A percentile compares a stretch with the other conserved stretches of the same genome.
These are phyloP conservation scores for Toxicodendron radicans DNA, from an alignment of 345 rosid species.

Conservation along the genomic window DNA sequence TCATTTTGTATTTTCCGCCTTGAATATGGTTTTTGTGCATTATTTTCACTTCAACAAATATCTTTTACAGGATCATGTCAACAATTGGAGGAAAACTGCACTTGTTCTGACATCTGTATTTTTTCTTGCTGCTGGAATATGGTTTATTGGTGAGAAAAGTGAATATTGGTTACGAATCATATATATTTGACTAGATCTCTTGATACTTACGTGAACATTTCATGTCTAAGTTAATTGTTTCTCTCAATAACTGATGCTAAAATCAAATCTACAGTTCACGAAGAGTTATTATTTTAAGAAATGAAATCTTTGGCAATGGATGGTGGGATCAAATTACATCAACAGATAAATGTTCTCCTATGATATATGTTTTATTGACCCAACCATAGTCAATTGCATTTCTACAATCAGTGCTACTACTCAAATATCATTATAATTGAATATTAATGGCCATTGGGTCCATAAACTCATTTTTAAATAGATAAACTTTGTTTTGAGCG, in stretches of 20 bases:
- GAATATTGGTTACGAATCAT: not conserved
- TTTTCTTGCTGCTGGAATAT: slow-evolving; percentile 75
- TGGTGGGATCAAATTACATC: not conserved
- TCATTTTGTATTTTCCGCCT: not conserved
- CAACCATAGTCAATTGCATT: not conserved
- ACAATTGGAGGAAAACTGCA: slow-evolving; percentile 83
- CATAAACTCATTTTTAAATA: not conserved
- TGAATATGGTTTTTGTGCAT: slow-evolving; percentile 5
- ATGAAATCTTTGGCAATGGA: not conserved
- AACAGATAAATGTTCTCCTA: not conserved
- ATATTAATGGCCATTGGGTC: not conserved
- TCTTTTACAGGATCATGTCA: slow-evolving; percentile 55
- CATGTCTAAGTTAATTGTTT: not conserved
- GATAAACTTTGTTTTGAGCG: not conserved
- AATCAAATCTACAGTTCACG: not conserved
- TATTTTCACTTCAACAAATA: slow-evolving; percentile 6
- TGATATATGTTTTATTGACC: not conserved
- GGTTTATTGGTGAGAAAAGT: slow-evolving; percentile 68
- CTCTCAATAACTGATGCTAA: not conserved
- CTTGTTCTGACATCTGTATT: slow-evolving; percentile 72
- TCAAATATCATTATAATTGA: not conserved
- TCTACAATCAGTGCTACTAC: not conserved
- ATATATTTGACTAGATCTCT: not conserved
- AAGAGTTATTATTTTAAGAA: not conserved
- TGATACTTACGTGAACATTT: not conserved